These are phyloP conservation scores for Mycena alexandri DNA, from an alignment of 768 basidiomycete genomes.

Conservation along the genomic window DNA sequence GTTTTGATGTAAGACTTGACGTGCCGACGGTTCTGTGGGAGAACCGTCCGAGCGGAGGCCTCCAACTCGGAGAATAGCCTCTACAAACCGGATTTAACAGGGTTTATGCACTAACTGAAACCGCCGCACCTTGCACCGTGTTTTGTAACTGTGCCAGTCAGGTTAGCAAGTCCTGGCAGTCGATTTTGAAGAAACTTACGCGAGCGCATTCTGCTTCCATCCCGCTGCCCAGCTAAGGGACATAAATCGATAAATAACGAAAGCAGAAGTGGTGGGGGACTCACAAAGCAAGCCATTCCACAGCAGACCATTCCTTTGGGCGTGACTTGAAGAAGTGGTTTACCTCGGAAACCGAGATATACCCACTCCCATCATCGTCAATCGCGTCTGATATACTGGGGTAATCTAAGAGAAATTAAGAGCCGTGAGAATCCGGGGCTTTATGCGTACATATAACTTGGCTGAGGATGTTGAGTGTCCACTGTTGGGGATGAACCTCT, in stretches of 20 bases:
- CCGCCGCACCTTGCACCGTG: constrained; percentile 24
- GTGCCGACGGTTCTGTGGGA: constrained; percentile 31
- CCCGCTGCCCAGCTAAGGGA: constrained; percentile 45
- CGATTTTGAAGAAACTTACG: constrained; percentile 25
- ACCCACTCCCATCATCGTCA: constrained; percentile 43
- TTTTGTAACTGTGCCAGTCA: constrained; percentile 10
- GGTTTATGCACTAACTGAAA: background rate
- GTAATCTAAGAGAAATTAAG: constrained; percentile 30
- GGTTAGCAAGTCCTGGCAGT: background rate
- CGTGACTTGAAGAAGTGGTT: constrained; percentile 42
- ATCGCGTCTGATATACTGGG: constrained; percentile 43
- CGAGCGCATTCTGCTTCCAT: constrained; percentile 44
- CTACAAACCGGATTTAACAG: background rate
- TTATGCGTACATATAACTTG: constrained; percentile 36
- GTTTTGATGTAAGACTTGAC: constrained; percentile 35
- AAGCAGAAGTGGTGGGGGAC: background rate
- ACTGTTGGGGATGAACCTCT: constrained; percentile 30
- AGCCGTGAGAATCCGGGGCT: no score
- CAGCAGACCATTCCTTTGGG: constrained; percentile 41
- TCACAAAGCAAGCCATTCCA: constrained; percentile 41
- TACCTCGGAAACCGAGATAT: constrained; percentile 41
- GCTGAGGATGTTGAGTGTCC: constrained; percentile 37
- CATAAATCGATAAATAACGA: background rate
- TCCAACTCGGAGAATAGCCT: constrained; percentile 29
- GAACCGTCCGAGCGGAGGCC: constrained; percentile 30